Conservation (phyloP, 176 grass and related monocot genomes). For the Themeda triandra region DNA sequence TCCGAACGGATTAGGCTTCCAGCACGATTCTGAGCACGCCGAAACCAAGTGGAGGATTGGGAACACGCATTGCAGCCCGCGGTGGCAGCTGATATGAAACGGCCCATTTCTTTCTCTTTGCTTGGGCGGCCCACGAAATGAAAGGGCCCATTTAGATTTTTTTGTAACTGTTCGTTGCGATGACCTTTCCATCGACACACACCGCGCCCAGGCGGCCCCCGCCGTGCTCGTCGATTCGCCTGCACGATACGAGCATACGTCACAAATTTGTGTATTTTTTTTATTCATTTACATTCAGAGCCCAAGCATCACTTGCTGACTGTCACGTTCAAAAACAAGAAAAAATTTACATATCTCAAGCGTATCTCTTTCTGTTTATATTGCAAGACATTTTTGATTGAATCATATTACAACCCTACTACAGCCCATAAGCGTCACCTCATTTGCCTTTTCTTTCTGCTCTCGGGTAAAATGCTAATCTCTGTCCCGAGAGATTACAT, state of each 20-base stretch:
- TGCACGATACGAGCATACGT: neutral
- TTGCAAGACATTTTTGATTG: neutral
- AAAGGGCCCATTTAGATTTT: too few species aligned
- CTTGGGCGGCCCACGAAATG: too few species aligned
- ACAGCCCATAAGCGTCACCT: neutral
- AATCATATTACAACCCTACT: neutral
- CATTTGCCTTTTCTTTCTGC: neutral
- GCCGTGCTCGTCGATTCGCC: neutral
- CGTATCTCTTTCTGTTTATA: neutral
- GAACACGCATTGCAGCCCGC: too few species aligned
- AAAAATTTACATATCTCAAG: neutral
- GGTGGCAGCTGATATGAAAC: too few species aligned
- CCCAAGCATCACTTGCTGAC: neutral
- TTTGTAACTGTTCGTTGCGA: too few species aligned
- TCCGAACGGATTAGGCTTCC: too few species aligned
- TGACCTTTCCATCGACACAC: too few species aligned
- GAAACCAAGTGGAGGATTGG: too few species aligned
- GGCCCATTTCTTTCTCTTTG: too few species aligned
- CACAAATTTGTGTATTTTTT: neutral
- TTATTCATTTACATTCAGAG: neutral
- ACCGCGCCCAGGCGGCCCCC: neutral
- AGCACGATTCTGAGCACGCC: too few species aligned
- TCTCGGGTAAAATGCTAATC: neutral
- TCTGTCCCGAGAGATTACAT: neutral
- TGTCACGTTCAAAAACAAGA: neutral